These are phyloP conservation scores for Dioscorea cayenensis DNA, from an alignment of 116 monocot species.

Conservation along the genomic window DNA sequence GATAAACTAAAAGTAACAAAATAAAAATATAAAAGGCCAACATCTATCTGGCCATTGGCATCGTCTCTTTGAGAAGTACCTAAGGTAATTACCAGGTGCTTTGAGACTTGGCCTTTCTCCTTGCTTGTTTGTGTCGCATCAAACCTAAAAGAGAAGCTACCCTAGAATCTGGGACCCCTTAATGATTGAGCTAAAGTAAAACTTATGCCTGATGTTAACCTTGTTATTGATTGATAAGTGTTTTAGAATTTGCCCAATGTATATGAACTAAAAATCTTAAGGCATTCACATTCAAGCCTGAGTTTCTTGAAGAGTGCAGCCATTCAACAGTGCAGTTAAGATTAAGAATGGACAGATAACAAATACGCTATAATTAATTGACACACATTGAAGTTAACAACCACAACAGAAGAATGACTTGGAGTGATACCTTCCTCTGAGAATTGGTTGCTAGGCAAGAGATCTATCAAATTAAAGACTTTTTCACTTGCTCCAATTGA, in stretches of 20 bases:
- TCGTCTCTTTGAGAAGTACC: too few species aligned
- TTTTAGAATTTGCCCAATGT: not conserved
- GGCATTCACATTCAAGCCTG: not conserved
- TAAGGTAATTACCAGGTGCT: too few species aligned
- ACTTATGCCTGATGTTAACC: too few species aligned
- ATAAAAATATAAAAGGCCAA: too few species aligned
- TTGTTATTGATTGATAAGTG: too few species aligned
- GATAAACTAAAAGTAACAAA: too few species aligned
- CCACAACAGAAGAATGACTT: not conserved
- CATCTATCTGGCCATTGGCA: too few species aligned
- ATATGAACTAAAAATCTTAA: not conserved
- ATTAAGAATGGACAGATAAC: not conserved
- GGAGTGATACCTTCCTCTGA: conserved; percentile 43
- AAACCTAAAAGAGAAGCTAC: not conserved
- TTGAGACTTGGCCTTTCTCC: too few species aligned
- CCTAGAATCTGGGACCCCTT: too few species aligned
- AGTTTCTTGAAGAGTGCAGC: not conserved
- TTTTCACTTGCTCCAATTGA: conserved; percentile 96
- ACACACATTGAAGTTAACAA: not conserved
- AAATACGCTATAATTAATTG: not conserved
- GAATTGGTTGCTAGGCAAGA: conserved; percentile 60
- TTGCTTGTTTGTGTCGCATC: not conserved
- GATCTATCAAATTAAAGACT: conserved; percentile 83
- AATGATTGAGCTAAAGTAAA: too few species aligned
- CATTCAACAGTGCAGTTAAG: not conserved